phyloP scores from a whole-genome alignment of 148 eudicot genomes.

The Simmondsia chinensis region DNA sequence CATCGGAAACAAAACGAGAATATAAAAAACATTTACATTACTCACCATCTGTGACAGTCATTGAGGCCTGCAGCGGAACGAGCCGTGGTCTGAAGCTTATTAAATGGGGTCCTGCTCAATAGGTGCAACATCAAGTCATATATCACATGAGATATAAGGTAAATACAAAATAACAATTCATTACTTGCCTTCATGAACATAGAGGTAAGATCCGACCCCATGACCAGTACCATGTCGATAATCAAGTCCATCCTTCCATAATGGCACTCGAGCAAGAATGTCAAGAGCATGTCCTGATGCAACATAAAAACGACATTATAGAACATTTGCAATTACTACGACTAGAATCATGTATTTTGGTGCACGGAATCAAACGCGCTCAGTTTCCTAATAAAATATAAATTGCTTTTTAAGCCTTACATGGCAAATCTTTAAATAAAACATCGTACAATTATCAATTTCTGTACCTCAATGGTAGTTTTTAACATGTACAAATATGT shows the following conservation, averaged over 20 bases:
- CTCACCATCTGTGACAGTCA: conserved; percentile 96
- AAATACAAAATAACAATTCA: not conserved
- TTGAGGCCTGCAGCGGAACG: conserved; percentile 78
- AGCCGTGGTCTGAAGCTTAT: conserved; percentile 75
- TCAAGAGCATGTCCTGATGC: conserved; percentile 71
- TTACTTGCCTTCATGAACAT: conserved; percentile 91
- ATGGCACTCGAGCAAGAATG: conserved; percentile 80
- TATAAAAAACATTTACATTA: too few relatives aligned
- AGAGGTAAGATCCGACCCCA: conserved; percentile 80
- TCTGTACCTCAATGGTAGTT: too few relatives aligned
- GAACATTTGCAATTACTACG: not conserved
- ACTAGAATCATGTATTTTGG: not conserved
- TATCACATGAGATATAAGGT: not conserved
- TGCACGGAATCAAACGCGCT: too few relatives aligned
- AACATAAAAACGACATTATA: not conserved
- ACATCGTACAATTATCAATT: too few relatives aligned
- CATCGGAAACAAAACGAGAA: too few relatives aligned
- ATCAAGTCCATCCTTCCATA: conserved; percentile 97
- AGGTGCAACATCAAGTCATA: conserved; percentile 5
- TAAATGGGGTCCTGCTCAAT: conserved; percentile 65
- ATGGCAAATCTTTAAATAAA: too few relatives aligned
- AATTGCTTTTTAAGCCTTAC: too few relatives aligned
- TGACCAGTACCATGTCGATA: conserved; percentile 98
- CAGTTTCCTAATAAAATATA: too few relatives aligned
- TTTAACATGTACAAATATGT: too few relatives aligned